These are phyloP conservation scores for Cladosporium oxysporum DNA, from an alignment of 2,329 filamentous ascomycete genomes.

Conservation along the genomic window DNA sequence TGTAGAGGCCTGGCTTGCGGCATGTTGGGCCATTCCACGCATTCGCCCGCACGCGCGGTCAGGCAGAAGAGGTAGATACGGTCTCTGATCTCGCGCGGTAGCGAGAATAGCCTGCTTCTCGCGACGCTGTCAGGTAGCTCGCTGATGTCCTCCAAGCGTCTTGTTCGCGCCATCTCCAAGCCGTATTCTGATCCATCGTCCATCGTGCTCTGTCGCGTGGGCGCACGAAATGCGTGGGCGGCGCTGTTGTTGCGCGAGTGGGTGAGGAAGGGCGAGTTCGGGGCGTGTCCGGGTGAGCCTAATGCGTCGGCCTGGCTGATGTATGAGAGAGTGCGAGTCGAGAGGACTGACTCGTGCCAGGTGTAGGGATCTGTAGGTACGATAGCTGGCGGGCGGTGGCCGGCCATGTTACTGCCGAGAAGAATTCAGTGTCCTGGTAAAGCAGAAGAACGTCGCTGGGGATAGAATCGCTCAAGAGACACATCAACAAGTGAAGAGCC, in stretches of 20 bases:
- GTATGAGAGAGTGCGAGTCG: slow-evolving; percentile 39
- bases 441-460: background rate
- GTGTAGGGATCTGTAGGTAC: slow-evolving; percentile 8
- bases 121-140: slow-evolving; percentile 34
- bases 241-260: slow-evolving; percentile 25
- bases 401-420: slow-evolving; percentile 1
- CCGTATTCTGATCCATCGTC: slow-evolving; percentile 31
- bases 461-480: background rate
- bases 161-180: slow-evolving; percentile 28
- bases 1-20: slow-evolving; percentile 20
- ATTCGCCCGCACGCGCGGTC: slow-evolving; percentile 29
- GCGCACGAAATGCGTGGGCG: slow-evolving; percentile 19
- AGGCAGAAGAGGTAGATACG: slow-evolving; percentile 38
- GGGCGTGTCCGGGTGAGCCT: slow-evolving; percentile 13
- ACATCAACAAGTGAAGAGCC: background rate
- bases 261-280: slow-evolving; percentile 13
- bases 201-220: slow-evolving; percentile 28
- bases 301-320: slow-evolving; percentile 31
- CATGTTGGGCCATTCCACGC: slow-evolving; percentile 37
- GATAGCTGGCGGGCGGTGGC: slow-evolving; percentile 23
- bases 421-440: background rate
- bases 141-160: slow-evolving; percentile 16
- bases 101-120: slow-evolving; percentile 35
- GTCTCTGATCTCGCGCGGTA: slow-evolving; percentile 41
- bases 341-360: slow-evolving; percentile 37